Evolutionary conservation across 805 yeast genomes (phyloP), one percentile per base, ranked within the genome.

Genomic region (Lipomyces anomalus): DNA sequence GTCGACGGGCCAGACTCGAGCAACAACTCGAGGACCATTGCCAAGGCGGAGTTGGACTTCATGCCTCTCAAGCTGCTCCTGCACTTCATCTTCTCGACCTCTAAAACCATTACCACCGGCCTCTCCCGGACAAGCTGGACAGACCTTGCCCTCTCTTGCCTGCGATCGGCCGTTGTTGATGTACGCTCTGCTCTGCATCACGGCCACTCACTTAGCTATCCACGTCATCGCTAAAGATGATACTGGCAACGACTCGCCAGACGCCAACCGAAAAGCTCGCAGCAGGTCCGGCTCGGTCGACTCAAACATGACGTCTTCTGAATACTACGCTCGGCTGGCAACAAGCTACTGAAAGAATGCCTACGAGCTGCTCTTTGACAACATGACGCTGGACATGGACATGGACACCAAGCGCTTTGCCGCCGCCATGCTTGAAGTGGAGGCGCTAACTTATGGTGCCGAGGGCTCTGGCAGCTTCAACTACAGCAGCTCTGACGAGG

Each of bases 161-260:
- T 42, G 46, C 22, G 24, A 44, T 17, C 35, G 33, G 21, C 46
- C 46, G 20, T 46, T 42, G 30, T 26, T 46, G 23, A 46, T 46
- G 50, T 46, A 40, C 30, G 22, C 50, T 11, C 38, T 42, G 4
- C 37, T 42, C 18, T 36, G 46, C 7, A 35, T 46, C 6, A 43
- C 38, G 2, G 40, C 47, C 18, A 37, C 42, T 6, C 50, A 46
- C 29, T 38, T 46, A 7, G 28, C 41, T 6, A n/a, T 30, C 34
- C 18, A 45, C 48, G 7, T 6, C 44, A 6, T 21, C 39, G 26
- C 11, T 28, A 11, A 28, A 21, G 11, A 6, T 2, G 29, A 4
- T 5, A 21, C 17, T 11, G 22, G n/a, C n/a, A 43, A 42, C 34
- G 26, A 17, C 18, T 18, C 16, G 4, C 35, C 37, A 13, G 22